Evolutionary conservation across 495 filamentous ascomycete genomes (phyloP).

Genomic region (Cudoniella acicularis): DNA sequence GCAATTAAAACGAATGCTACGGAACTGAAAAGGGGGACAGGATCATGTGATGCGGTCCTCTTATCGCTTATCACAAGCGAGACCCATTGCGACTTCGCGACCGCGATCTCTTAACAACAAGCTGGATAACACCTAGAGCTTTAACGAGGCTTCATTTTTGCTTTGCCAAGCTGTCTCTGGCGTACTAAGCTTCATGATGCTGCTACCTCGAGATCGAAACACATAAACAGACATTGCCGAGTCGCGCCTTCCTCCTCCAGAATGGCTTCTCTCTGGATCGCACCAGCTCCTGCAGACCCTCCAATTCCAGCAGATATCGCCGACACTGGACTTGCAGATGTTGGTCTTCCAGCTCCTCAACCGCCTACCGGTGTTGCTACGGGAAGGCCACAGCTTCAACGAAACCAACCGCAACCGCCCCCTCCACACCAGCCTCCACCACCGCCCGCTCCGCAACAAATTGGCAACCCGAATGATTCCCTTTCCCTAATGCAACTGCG

Average conservation of each 20-base stretch:
- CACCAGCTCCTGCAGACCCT: conserved; percentile 10
- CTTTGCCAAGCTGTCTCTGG: neutral
- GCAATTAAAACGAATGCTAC: neutral
- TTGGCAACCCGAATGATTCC: conserved; percentile 60
- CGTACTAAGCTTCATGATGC: neutral
- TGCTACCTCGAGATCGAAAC: neutral
- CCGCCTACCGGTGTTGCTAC: conserved; percentile 13
- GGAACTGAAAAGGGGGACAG: neutral
- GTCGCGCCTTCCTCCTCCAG: neutral
- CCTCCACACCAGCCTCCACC: conserved; percentile 57
- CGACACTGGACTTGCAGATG: conserved; percentile 26
- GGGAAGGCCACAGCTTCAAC: conserved; percentile 49
- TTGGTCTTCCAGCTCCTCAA: conserved; percentile 21
- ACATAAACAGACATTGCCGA: neutral
- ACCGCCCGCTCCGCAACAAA: conserved; percentile 24
- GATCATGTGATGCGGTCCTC: neutral
- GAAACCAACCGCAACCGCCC: conserved; percentile 56
- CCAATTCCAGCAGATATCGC: conserved; percentile 18
- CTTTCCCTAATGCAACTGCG: conserved; percentile 78
- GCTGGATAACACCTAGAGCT: neutral
- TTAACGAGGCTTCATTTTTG: neutral
- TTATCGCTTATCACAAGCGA: neutral
- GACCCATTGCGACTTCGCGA: neutral
- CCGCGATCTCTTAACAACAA: neutral
- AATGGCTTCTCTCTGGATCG: conserved; percentile 24